phyloP scores from a whole-genome alignment of 2,329 filamentous ascomycete genomes.

The Ilyonectria sp. region DNA sequence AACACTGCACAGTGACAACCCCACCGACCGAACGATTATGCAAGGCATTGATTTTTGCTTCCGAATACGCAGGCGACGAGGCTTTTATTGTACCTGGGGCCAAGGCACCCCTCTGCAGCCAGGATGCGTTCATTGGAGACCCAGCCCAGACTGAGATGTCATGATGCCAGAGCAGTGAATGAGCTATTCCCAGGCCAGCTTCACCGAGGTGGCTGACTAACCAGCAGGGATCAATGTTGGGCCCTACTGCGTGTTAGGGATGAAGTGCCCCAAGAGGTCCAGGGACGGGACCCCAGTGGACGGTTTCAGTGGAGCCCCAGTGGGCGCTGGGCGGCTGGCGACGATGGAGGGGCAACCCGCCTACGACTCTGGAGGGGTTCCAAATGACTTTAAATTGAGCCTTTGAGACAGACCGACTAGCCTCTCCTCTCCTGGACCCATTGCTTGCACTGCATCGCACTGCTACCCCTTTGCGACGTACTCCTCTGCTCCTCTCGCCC shows the following conservation, averaged over 20 bases:
- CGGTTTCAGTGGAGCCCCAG: slow-evolving; percentile 20
- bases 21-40: background rate
- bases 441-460: slow-evolving; percentile 21
- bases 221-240: slow-evolving; percentile 30
- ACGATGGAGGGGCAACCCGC: slow-evolving; percentile 47
- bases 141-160: background rate
- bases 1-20: slow-evolving; percentile 3
- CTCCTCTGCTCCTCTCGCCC: slow-evolving; percentile 3
- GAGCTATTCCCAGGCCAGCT: slow-evolving; percentile 42
- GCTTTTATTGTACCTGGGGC: background rate
- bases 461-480: slow-evolving; percentile 5
- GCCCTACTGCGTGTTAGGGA: slow-evolving; percentile 41
- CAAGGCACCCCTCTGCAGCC: background rate
- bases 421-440: slow-evolving; percentile 13
- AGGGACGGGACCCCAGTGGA: slow-evolving; percentile 18
- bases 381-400: slow-evolving; percentile 47
- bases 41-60: background rate
- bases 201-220: slow-evolving; percentile 48
- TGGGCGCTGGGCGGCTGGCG: slow-evolving; percentile 32
- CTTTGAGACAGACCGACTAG: slow-evolving; percentile 39
- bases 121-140: background rate
- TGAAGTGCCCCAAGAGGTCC: slow-evolving; percentile 26
- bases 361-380: slow-evolving; percentile 29
- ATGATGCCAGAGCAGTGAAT: slow-evolving; percentile 7
- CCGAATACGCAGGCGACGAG: background rate